These are phyloP conservation scores for Fusarium chaquense DNA, from an alignment of 2,329 filamentous ascomycete genomes.

Conservation along the genomic window DNA sequence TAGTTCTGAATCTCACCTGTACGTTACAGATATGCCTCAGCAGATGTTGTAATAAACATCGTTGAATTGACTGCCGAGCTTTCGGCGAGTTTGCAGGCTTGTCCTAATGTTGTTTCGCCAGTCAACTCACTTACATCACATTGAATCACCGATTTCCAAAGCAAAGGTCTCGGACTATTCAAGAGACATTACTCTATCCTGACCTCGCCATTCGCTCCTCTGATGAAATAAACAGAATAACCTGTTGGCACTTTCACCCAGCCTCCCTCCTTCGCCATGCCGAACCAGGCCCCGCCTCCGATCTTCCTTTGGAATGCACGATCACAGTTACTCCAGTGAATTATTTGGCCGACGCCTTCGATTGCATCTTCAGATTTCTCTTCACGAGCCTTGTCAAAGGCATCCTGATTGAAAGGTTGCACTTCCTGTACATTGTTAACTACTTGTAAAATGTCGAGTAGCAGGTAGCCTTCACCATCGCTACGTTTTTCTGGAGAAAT, in stretches of 20 bases:
- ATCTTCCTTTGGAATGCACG: neutral
- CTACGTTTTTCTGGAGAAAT: neutral
- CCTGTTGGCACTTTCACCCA: neutral
- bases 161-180: too few species aligned
- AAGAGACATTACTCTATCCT: neutral
- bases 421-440: neutral
- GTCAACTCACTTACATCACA: too few species aligned
- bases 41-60: too few species aligned
- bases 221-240: neutral
- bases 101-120: too few species aligned
- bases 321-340: constrained; percentile 1
- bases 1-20: too few species aligned
- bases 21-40: too few species aligned
- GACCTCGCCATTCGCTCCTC: neutral
- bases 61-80: too few species aligned
- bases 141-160: too few species aligned
- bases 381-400: neutral
- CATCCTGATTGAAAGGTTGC: neutral
- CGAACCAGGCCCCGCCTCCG: constrained; percentile 6
- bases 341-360: neutral
- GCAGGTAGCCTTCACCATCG: neutral
- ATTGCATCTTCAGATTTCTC: neutral
- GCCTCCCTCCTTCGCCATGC: neutral
- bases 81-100: too few species aligned
- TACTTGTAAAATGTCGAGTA: neutral